A percentile compares a stretch with the other conserved stretches of the same genome.
Conservation (phyloP, 2,329 filamentous ascomycete species). For the Emericellopsis atlantica region DNA sequence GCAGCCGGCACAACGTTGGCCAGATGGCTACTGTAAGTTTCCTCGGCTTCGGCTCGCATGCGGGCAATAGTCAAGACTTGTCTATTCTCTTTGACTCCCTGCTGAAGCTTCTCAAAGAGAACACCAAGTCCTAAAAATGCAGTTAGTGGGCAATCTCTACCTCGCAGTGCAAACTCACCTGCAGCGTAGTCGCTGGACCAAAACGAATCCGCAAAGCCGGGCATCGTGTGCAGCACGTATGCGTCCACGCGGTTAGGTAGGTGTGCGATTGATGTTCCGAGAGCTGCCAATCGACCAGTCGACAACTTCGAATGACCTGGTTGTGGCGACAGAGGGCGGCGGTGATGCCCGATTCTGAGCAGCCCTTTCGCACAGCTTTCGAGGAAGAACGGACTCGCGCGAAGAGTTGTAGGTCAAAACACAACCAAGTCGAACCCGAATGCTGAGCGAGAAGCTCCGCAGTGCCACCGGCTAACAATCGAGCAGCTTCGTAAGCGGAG, state of each 20-base stretch:
- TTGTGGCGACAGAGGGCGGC: too few relatives aligned
- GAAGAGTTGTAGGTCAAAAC: too few relatives aligned
- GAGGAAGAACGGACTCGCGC: too few relatives aligned
- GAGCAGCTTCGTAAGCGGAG: too few relatives aligned
- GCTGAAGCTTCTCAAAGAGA: slow-evolving; percentile 91
- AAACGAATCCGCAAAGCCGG: slow-evolving; percentile 88
- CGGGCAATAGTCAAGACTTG: slow-evolving; percentile 86
- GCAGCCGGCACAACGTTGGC: slow-evolving; percentile 70
- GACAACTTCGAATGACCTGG: too few relatives aligned
- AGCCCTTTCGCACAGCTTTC: too few relatives aligned
- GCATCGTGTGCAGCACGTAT: slow-evolving; percentile 41
- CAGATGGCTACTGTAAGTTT: slow-evolving; percentile 70
- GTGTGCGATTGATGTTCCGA: background rate
- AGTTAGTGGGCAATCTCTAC: background rate
- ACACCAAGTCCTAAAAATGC: slow-evolving; percentile 60
- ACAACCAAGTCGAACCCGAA: too few relatives aligned
- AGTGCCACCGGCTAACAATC: too few relatives aligned
- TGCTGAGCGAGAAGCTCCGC: too few relatives aligned
- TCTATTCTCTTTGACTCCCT: slow-evolving; percentile 89
- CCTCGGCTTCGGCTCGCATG: slow-evolving; percentile 91
- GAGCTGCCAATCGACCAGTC: too few relatives aligned
- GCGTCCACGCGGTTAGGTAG: too few relatives aligned
- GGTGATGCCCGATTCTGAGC: too few relatives aligned
- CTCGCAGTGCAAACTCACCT: slow-evolving; percentile 38
- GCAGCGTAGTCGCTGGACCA: slow-evolving; percentile 97